Evolutionary conservation across 2,329 filamentous ascomycete genomes (phyloP).

Genomic region (Colletotrichum sublineola): DNA sequence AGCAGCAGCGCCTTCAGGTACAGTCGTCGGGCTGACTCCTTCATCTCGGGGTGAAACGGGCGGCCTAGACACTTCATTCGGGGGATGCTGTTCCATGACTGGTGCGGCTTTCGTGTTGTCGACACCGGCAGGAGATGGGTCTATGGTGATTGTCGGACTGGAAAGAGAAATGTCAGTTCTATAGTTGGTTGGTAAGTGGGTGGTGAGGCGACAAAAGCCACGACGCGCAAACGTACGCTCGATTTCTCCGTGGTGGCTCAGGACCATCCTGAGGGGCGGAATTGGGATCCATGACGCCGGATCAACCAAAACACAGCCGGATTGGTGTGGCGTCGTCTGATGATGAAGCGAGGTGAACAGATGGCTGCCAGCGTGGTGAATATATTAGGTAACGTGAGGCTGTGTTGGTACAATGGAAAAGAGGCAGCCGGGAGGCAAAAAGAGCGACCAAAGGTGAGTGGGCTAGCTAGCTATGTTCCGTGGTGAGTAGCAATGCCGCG

Average conservation of each 20-base stretch:
- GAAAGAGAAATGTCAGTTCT: conserved; percentile 35
- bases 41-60: conserved; percentile 56
- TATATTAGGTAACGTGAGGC: conserved; percentile 24
- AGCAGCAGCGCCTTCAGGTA: conserved; percentile 49
- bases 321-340: conserved; percentile 28
- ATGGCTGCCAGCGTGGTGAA: conserved; percentile 25
- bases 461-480: not conserved
- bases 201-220: not conserved
- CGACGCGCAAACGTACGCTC: conserved; percentile 53
- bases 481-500: not conserved
- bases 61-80: conserved; percentile 48
- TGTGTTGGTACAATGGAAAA: conserved; percentile 18
- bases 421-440: conserved; percentile 38
- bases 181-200: not conserved
- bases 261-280: conserved; percentile 34
- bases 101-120: conserved; percentile 45
- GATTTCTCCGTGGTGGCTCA: conserved; percentile 47
- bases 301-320: conserved; percentile 27
- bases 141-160: conserved; percentile 69
- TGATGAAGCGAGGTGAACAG: conserved; percentile 14
- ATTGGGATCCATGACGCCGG: conserved; percentile 35
- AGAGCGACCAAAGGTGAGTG: conserved; percentile 15
- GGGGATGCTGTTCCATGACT: conserved; percentile 48
- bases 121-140: conserved; percentile 59
- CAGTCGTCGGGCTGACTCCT: conserved; percentile 56